Conservation (phyloP, 2,329 filamentous ascomycete species). For the Fusarium sp. region DNA sequence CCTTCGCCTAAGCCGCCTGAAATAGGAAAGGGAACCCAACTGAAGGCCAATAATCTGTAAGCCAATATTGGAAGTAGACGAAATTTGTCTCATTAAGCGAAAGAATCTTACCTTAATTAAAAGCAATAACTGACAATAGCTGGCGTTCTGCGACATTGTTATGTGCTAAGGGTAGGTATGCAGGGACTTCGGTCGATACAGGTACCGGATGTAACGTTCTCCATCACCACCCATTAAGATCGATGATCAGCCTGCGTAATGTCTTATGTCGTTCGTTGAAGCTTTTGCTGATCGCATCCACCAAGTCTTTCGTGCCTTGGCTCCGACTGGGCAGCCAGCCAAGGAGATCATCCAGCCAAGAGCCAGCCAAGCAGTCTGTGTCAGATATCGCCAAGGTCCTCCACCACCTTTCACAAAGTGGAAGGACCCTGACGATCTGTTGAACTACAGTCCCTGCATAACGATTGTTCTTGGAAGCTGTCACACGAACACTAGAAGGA, state of each 20-base stretch:
- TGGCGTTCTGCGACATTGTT: too few relatives aligned
- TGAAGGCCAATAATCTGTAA: background rate
- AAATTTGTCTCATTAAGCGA: background rate
- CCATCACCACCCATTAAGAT: background rate
- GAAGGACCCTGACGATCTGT: background rate
- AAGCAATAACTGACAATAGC: too few relatives aligned
- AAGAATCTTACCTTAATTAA: rapidly evolving
- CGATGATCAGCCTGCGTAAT: background rate
- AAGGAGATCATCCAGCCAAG: background rate
- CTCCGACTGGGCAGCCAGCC: background rate
- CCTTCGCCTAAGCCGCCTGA: background rate
- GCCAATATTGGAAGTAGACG: background rate
- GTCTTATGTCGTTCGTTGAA: background rate
- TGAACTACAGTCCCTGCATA: background rate
- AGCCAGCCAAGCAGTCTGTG: background rate
- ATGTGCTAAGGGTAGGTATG: rapidly evolving
- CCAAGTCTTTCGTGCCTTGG: background rate
- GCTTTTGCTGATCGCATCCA: background rate
- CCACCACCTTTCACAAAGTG: background rate
- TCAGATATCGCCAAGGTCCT: background rate
- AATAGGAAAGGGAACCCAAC: rapidly evolving
- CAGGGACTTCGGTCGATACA: background rate
- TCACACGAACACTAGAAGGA: rapidly evolving
- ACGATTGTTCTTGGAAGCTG: rapidly evolving
- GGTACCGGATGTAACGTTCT: too few relatives aligned